Evolutionary conservation across 805 yeast genomes (phyloP).

Genomic region (Lipomyces chichibuensis): DNA sequence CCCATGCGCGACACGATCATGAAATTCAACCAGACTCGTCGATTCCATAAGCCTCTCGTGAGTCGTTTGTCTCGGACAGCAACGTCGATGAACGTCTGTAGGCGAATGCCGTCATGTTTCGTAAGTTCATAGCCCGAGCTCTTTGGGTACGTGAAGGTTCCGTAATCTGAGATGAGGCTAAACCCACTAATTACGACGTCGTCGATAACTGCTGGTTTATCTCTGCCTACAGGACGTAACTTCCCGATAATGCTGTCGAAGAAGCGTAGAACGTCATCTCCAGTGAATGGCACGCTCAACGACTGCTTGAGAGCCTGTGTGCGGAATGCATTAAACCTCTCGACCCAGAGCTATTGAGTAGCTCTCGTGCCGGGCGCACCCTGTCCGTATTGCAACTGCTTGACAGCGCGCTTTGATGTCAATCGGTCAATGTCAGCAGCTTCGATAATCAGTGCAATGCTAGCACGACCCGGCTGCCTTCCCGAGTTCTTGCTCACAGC

Average conservation of each 20-base stretch:
- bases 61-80: neutral
- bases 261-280: neutral
- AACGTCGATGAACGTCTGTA: neutral
- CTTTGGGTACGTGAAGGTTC: neutral
- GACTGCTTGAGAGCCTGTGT: neutral
- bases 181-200: neutral
- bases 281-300: neutral
- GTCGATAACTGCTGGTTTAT: neutral
- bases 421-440: neutral
- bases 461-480: neutral
- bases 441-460: neutral
- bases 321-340: neutral
- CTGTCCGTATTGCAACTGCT: neutral
- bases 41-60: neutral
- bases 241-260: neutral
- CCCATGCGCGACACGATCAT: neutral
- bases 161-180: neutral
- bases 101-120: neutral
- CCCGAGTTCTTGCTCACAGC: neutral
- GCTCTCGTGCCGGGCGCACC: neutral
- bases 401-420: neutral
- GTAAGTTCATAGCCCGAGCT: neutral
- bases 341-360: neutral
- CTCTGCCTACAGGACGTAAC: neutral
- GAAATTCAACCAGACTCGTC: neutral